phyloP scores from a whole-genome alignment of 306 rosid genomes.

The Cicer arietinum region DNA sequence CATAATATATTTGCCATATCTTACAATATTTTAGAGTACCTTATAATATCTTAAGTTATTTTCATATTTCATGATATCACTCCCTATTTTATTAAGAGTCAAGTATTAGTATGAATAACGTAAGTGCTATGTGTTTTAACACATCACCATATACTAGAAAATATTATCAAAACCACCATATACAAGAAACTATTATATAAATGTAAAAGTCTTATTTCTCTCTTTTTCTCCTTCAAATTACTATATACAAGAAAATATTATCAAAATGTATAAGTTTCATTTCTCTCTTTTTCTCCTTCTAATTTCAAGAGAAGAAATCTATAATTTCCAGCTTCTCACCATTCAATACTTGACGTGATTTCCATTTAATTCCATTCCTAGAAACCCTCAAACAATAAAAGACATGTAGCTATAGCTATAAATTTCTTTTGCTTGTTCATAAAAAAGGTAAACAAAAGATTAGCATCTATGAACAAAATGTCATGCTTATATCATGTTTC shows the following conservation, averaged over 20 bases:
- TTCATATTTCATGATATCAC: background rate
- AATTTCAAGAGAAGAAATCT: background rate
- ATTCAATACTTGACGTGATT: conserved; percentile 20
- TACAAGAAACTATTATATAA: background rate
- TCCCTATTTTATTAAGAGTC: background rate
- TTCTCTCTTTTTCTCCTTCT: background rate
- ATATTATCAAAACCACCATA: background rate
- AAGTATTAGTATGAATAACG: background rate
- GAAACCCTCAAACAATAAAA: conserved; percentile 10
- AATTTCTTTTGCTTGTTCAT: too few species aligned
- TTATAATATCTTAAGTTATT: conserved; percentile 10
- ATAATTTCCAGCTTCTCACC: conserved; percentile 7
- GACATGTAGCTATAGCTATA: too few species aligned
- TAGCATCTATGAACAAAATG: background rate
- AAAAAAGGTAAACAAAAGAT: background rate
- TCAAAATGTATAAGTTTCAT: background rate
- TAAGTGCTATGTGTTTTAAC: background rate
- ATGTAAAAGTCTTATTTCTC: background rate
- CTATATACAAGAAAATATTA: background rate
- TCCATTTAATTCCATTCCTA: conserved; percentile 18
- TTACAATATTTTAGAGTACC: background rate
- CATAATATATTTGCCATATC: background rate
- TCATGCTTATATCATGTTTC: background rate
- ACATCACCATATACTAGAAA: background rate
- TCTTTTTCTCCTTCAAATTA: background rate